Evolutionary conservation across 768 basidiomycete genomes (phyloP).

Genomic region (Trichaptum fuscoviolaceum): DNA sequence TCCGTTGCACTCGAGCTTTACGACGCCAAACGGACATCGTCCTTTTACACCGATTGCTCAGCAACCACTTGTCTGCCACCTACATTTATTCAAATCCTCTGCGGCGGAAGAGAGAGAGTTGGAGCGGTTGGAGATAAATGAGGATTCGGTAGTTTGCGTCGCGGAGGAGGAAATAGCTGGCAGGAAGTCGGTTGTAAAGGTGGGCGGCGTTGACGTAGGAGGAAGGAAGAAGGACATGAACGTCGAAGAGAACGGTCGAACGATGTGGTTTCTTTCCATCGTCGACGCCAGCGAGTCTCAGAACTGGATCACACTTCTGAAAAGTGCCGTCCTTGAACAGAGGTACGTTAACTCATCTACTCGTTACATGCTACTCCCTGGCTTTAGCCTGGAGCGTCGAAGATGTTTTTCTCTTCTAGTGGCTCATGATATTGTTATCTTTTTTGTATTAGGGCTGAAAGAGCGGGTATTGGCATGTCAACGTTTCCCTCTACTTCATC

Average conservation of each 20-base stretch:
- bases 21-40: conserved; percentile 6
- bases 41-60: neutral
- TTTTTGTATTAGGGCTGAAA: conserved; percentile 8
- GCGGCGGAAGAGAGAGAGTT: conserved; percentile 59
- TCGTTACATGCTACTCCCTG: neutral
- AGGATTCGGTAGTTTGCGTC: conserved; percentile 71
- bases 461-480: conserved; percentile 6
- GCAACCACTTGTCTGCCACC: conserved; percentile 32
- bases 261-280: conserved; percentile 71
- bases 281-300: conserved; percentile 56
- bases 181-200: conserved; percentile 52
- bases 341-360: conserved; percentile 38
- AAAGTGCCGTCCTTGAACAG: conserved; percentile 65
- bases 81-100: conserved; percentile 70
- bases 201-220: conserved; percentile 60
- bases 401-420: neutral
- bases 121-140: conserved; percentile 71
- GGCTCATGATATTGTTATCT: neutral
- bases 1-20: conserved; percentile 14
- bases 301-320: conserved; percentile 72
- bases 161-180: conserved; percentile 50
- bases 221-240: conserved; percentile 27
- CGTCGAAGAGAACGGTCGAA: conserved; percentile 43
- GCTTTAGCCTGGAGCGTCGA: neutral
- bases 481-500: conserved; percentile 16